phyloP scores from a whole-genome alignment of 139 green algal genomes.

The Coelastrella sp. region DNA sequence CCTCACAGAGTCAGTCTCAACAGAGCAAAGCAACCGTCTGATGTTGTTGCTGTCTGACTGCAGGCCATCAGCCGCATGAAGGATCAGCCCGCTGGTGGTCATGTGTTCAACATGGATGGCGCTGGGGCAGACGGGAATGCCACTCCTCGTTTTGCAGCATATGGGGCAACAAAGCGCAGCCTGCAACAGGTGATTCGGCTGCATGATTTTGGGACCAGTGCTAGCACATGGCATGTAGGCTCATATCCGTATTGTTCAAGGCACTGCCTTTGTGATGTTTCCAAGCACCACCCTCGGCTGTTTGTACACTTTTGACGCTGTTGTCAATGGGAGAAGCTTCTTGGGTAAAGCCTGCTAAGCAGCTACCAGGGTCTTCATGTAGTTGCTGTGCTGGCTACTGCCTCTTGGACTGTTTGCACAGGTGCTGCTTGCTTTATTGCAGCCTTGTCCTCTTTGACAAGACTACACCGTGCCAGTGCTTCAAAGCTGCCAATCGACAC shows the following conservation, averaged over 20 bases:
- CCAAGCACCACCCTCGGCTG: neutral
- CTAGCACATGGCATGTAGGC: neutral
- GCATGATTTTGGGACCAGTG: neutral
- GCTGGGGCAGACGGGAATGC: slow-evolving; percentile 78
- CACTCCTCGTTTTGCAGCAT: slow-evolving; percentile 92
- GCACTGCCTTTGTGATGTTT: neutral
- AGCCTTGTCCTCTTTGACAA: no score
- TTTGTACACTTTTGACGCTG: neutral
- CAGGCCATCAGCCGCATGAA: slow-evolving; percentile 92
- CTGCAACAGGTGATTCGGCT: slow-evolving; percentile 81
- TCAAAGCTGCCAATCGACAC: neutral
- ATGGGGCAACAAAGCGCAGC: slow-evolving; percentile 94
- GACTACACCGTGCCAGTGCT: neutral
- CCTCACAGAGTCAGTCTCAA: neutral
- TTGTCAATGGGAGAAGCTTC: no score
- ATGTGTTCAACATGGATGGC: slow-evolving; percentile 97
- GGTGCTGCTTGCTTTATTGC: no score
- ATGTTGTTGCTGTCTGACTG: neutral
- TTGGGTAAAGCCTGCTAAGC: no score
- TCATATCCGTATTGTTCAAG: neutral
- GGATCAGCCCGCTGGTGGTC: slow-evolving; percentile 80
- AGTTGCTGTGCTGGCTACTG: no score
- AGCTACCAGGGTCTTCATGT: no score
- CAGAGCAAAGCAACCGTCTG: neutral
- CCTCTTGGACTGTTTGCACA: no score